These are phyloP conservation scores for Basidiobolus meristosporus DNA, from an alignment of 371 early-diverging fungal species.

Conservation along the genomic window DNA sequence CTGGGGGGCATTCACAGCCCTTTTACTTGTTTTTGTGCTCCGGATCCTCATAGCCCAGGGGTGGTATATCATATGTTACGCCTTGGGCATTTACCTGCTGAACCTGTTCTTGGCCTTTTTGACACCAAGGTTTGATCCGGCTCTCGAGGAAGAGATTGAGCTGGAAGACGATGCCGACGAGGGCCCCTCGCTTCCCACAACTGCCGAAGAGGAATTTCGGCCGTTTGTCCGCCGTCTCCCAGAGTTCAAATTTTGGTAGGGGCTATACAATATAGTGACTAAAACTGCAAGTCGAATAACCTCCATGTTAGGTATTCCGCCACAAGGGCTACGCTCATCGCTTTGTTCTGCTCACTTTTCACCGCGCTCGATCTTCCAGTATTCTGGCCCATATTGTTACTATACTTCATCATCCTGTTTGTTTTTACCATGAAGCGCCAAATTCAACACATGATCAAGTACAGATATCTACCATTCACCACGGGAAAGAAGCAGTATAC, in stretches of 20 bases:
- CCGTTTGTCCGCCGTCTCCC: slow-evolving; percentile 97
- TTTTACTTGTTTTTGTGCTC: slow-evolving; percentile 49
- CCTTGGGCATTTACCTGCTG: slow-evolving; percentile 83
- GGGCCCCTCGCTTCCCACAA: slow-evolving; percentile 52
- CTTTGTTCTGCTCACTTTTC: slow-evolving; percentile 72
- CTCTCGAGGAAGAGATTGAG: slow-evolving; percentile 50
- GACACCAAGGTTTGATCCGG: slow-evolving; percentile 91
- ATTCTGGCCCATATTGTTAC: slow-evolving; percentile 78
- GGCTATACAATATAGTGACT: no score
- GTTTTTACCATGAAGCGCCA: slow-evolving; percentile 90
- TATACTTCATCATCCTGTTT: slow-evolving; percentile 93
- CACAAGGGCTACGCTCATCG: slow-evolving; percentile 58
- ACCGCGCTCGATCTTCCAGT: slow-evolving; percentile 91
- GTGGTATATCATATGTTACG: slow-evolving; percentile 85
- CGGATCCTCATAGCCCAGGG: slow-evolving; percentile 72
- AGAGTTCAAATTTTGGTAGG: slow-evolving; percentile 98
- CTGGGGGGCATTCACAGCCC: slow-evolving; percentile 46
- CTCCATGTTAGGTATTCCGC: slow-evolving; percentile 75
- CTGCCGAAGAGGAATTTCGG: slow-evolving; percentile 88
- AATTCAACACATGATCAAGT: slow-evolving; percentile 95
- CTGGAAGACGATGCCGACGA: slow-evolving; percentile 57
- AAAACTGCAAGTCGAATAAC: no score
- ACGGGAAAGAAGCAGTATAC: slow-evolving; percentile 83
- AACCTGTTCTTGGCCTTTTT: slow-evolving; percentile 88
- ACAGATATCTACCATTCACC: slow-evolving; percentile 95